Evolutionary conservation across 495 filamentous ascomycete genomes (phyloP).

Genomic region (Hapsidospora chrysogenum): DNA sequence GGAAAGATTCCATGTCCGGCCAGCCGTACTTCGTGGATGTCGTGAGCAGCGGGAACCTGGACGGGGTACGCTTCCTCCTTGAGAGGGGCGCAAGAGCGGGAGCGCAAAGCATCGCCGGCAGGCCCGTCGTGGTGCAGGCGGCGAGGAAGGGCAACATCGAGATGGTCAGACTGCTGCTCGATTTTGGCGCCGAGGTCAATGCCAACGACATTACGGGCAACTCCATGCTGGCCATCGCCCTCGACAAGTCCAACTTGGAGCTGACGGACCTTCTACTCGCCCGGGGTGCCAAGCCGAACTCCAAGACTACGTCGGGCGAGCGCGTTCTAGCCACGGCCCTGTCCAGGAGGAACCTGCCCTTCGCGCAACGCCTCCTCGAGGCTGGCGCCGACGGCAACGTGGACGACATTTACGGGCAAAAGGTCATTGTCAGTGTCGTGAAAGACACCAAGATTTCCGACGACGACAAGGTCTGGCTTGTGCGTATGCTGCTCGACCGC

Average conservation of each 20-base stretch:
- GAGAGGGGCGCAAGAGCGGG: slow-evolving; percentile 5
- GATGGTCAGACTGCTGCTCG: slow-evolving; percentile 4
- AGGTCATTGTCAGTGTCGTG: neutral
- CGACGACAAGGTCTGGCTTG: neutral
- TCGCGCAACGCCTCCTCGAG: slow-evolving; percentile 1
- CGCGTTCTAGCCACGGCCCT: neutral
- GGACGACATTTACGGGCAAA: neutral
- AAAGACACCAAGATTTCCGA: slow-evolving; percentile 8
- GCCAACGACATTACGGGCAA: slow-evolving; percentile 1
- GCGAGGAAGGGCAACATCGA: slow-evolving; percentile 1
- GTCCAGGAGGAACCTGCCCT: neutral
- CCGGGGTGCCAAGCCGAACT: neutral
- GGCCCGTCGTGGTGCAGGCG: slow-evolving; percentile 3
- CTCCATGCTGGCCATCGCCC: neutral
- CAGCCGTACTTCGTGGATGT: slow-evolving; percentile 5
- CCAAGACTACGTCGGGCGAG: neutral
- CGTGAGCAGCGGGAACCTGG: neutral
- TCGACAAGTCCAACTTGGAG: neutral
- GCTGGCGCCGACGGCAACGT: slow-evolving; percentile 1
- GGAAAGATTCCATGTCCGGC: slow-evolving; percentile 2
- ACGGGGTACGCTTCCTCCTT: slow-evolving; percentile 4
- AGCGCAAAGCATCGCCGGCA: neutral
- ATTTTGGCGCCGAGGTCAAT: slow-evolving; percentile 1
- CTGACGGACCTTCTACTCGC: neutral
- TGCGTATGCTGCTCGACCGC: slow-evolving; percentile 3